Conservation (phyloP, 129 eudicot species). For the Mikania micrantha region DNA sequence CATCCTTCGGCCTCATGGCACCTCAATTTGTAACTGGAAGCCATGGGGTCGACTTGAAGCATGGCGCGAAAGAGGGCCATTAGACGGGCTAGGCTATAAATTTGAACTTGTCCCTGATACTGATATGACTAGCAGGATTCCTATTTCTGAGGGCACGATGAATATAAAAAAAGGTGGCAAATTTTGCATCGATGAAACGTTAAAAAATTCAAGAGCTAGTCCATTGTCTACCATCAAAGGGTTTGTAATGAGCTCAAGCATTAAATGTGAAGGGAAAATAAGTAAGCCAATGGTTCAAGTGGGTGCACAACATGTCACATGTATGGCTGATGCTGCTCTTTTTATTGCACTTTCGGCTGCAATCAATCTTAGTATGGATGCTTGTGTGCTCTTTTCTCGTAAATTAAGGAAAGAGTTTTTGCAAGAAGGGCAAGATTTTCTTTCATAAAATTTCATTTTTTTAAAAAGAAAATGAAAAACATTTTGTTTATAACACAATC, state of each 20-base stretch:
- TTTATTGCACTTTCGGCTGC: conserved; percentile 93
- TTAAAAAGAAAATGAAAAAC: background rate
- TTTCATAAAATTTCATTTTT: conserved; percentile 15
- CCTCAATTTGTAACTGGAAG: conserved; percentile 69
- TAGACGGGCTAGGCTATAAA: conserved; percentile 73
- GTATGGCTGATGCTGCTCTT: conserved; percentile 90
- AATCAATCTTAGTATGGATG: conserved; percentile 90
- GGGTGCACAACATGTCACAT: conserved; percentile 74
- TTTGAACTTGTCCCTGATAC: conserved; percentile 67
- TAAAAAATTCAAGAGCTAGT: conserved; percentile 36
- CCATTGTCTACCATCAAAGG: conserved; percentile 45
- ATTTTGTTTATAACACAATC: no score
- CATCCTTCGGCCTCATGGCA: conserved; percentile 77
- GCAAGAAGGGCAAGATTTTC: conserved; percentile 58
- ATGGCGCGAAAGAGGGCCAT: conserved; percentile 80
- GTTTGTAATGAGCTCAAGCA: conserved; percentile 81
- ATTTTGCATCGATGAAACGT: conserved; percentile 55
- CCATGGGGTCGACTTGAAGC: conserved; percentile 99
- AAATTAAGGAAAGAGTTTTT: conserved; percentile 73
- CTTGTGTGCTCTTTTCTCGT: conserved; percentile 69
- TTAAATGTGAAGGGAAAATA: conserved; percentile 77
- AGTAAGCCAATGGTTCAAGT: conserved; percentile 82
- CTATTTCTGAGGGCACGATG: conserved; percentile 78
- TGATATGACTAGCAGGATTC: conserved; percentile 56
- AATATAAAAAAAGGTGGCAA: conserved; percentile 73